Conservation (phyloP, 148 eudicot species). For the Dianthus caryophyllus region DNA sequence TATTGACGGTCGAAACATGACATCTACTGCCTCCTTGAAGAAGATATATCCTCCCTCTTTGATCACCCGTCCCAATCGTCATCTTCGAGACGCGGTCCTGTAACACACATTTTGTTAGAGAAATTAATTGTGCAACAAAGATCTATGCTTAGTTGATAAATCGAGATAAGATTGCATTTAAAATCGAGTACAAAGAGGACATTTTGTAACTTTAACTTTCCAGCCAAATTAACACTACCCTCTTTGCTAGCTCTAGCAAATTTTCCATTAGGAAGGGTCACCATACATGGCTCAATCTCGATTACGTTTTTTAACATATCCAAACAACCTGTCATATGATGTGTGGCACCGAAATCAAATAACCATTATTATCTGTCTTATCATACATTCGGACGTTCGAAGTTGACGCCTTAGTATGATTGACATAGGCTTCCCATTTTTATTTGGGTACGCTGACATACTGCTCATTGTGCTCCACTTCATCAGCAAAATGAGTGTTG, state of each 20-base stretch:
- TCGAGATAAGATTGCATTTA: neutral
- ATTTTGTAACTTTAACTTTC: neutral
- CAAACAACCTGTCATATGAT: neutral
- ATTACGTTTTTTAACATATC: neutral
- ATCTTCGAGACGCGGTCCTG: too few relatives aligned
- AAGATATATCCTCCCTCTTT: too few relatives aligned
- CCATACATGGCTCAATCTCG: neutral
- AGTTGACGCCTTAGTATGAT: too few relatives aligned
- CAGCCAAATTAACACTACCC: neutral
- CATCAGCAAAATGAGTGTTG: too few relatives aligned
- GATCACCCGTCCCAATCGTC: too few relatives aligned
- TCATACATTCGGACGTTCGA: neutral
- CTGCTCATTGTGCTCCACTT: neutral
- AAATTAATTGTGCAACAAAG: neutral
- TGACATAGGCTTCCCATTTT: neutral
- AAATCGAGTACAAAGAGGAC: conserved; percentile 2
- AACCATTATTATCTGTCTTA: neutral
- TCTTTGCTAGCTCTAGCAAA: neutral
- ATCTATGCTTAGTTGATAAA: neutral
- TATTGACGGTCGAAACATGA: neutral
- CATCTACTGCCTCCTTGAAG: too few relatives aligned
- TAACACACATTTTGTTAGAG: neutral
- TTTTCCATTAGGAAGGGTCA: too few relatives aligned
- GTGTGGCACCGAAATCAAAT: neutral
- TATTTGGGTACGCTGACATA: neutral